Conservation (phyloP, 2,329 filamentous ascomycete species). For the Xylariaceae sp. region DNA sequence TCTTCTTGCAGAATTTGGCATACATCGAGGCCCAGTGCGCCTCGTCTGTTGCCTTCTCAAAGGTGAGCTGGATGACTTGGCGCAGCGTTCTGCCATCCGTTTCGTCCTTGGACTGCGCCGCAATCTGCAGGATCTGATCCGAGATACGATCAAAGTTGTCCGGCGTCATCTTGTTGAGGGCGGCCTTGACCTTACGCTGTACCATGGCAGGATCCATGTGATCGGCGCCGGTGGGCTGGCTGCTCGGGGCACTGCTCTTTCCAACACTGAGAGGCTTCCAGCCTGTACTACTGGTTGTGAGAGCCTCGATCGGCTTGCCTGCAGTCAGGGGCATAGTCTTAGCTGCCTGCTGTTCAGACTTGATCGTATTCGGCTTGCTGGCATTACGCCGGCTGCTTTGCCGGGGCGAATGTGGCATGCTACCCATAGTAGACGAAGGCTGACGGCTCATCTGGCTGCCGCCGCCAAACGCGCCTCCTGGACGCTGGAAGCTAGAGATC, state of each 20-base stretch:
- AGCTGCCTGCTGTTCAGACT: constrained; percentile 63
- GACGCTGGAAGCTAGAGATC: constrained; percentile 56
- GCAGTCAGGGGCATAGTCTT: constrained; percentile 90
- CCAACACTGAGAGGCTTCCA: constrained; percentile 83
- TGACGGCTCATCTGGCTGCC: constrained; percentile 60
- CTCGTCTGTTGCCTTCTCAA: constrained; percentile 98
- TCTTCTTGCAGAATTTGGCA: constrained; percentile 94
- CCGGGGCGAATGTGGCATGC: constrained; percentile 66
- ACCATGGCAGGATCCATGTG: constrained; percentile 87
- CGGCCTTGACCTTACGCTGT: constrained; percentile 97
- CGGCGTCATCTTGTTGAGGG: constrained; percentile 99
- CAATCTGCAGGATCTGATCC: constrained; percentile 87
- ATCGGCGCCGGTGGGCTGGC: constrained; percentile 39
- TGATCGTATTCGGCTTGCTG: constrained; percentile 59
- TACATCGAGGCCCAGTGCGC: constrained; percentile 99
- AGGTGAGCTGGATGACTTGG: constrained; percentile 97
- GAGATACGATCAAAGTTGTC: constrained; percentile 84
- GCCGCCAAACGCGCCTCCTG: constrained; percentile 59
- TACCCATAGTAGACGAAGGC: constrained; percentile 52
- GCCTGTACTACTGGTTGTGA: constrained; percentile 65
- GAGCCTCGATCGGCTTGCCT: constrained; percentile 73
- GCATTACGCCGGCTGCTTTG: constrained; percentile 58
- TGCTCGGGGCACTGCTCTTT: constrained; percentile 35
- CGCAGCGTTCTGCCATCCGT: constrained; percentile 87
- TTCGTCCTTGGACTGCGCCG: constrained; percentile 92